A percentile compares a stretch with the other conserved stretches of the same genome.
Evolutionary conservation across 257 asterid genomes (phyloP).

Genomic region (Solanum microdontum): DNA sequence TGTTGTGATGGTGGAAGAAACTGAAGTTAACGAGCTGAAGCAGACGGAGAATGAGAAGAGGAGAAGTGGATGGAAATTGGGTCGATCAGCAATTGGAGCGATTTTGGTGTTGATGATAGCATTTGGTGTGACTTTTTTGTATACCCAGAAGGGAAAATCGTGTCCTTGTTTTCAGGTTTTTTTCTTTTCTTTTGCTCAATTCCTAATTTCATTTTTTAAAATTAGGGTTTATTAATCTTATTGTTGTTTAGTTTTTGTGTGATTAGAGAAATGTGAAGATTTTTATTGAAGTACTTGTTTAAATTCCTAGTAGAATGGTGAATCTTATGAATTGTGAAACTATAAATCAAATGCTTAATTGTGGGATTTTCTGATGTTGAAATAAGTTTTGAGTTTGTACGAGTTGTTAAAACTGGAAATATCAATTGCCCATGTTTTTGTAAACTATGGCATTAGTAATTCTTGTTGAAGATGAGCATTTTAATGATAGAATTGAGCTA

Average conservation of each 20-base stretch:
- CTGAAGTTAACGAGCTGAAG: slow-evolving; percentile 21
- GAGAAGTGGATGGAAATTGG: slow-evolving; percentile 24
- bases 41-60: slow-evolving; percentile 14
- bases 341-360: not conserved
- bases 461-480: not conserved
- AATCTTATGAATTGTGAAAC: not conserved
- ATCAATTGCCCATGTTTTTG: not conserved
- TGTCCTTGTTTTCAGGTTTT: slow-evolving; percentile 81
- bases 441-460: not conserved
- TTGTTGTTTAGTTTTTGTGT: not conserved
- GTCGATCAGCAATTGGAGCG: slow-evolving; percentile 41
- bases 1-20: slow-evolving; percentile 54
- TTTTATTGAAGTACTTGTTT: not conserved
- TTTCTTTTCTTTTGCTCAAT: not conserved
- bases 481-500: not conserved
- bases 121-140: slow-evolving; percentile 26
- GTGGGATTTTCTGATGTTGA: not conserved
- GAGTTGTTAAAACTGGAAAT: not conserved
- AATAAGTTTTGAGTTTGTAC: too few species aligned
- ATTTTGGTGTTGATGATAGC: slow-evolving; percentile 43
- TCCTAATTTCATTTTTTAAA: not conserved
- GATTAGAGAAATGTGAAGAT: not conserved
- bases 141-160: slow-evolving; percentile 31
- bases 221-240: not conserved
- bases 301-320: not conserved